A percentile compares a stretch with the other conserved stretches of the same genome.
Conservation (phyloP, 1,139 yeast genomes). For the Taphrina communis region DNA sequence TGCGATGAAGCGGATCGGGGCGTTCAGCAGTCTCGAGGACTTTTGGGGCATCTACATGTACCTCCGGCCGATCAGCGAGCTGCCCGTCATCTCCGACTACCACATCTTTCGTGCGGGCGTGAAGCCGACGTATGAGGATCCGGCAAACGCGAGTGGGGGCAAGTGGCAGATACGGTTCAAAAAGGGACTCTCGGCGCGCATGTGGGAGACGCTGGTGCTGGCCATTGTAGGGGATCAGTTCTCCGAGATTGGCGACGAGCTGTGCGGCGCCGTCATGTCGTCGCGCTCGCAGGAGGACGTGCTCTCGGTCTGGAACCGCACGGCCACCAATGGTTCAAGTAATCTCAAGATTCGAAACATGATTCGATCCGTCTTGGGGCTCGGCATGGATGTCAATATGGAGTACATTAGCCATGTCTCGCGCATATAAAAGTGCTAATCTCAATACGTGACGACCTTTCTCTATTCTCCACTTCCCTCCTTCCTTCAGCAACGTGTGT, state of each 20-base stretch:
- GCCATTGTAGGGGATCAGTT: conserved; percentile 50
- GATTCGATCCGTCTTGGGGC: conserved; percentile 47
- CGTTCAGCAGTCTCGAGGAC: conserved; percentile 60
- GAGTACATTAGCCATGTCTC: conserved; percentile 40
- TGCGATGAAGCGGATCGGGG: conserved; percentile 51
- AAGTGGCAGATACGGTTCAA: conserved; percentile 66
- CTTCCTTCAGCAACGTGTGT: not conserved
- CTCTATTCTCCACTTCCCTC: too few relatives aligned
- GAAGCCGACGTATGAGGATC: conserved; percentile 76
- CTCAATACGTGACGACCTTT: not conserved
- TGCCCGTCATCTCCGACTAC: conserved; percentile 64
- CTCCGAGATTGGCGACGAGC: conserved; percentile 48
- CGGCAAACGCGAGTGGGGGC: conserved; percentile 67
- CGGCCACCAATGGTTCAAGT: conserved; percentile 44
- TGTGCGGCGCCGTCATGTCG: conserved; percentile 53
- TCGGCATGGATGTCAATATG: conserved; percentile 46
- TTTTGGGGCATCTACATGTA: conserved; percentile 63
- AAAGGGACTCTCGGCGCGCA: conserved; percentile 50
- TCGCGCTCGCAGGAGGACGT: conserved; percentile 52
- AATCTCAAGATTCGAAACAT: conserved; percentile 47
- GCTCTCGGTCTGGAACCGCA: conserved; percentile 51
- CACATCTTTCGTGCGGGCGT: conserved; percentile 68
- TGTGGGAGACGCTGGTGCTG: conserved; percentile 52
- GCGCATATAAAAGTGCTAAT: not conserved
- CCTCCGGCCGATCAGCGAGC: conserved; percentile 58